Evolutionary conservation across 2,329 filamentous ascomycete species (phyloP).

Genomic region (Penicillium italicum): DNA sequence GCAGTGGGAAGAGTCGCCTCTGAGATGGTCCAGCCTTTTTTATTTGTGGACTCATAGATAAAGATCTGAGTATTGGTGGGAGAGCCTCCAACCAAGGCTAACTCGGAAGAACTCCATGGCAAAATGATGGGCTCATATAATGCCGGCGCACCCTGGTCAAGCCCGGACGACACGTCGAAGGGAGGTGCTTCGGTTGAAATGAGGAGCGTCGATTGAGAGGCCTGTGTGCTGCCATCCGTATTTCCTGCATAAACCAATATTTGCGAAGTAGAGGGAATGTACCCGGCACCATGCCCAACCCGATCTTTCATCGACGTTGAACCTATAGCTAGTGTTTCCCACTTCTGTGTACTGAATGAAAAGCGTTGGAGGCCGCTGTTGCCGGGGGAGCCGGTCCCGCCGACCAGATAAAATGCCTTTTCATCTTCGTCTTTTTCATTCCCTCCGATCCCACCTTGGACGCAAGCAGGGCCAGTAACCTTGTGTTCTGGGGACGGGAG

Average conservation of each 20-base stretch:
- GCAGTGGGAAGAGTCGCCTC: constrained; percentile 61
- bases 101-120: constrained; percentile 67
- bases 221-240: constrained; percentile 54
- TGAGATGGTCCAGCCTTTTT: constrained; percentile 62
- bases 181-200: constrained; percentile 62
- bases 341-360: constrained; percentile 54
- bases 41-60: constrained; percentile 60
- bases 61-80: constrained; percentile 64
- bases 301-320: constrained; percentile 63
- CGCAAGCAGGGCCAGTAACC: constrained; percentile 73
- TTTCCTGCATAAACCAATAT: constrained; percentile 80
- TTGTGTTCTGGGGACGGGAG: constrained; percentile 60
- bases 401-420: constrained; percentile 70
- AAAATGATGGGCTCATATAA: constrained; percentile 68
- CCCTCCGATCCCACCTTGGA: constrained; percentile 61
- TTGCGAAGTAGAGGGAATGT: constrained; percentile 64
- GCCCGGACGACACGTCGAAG: constrained; percentile 59
- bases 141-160: constrained; percentile 57
- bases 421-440: constrained; percentile 49
- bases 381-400: constrained; percentile 59
- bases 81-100: constrained; percentile 71
- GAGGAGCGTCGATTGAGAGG: constrained; percentile 72
- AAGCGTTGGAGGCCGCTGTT: constrained; percentile 75
- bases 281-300: constrained; percentile 70
- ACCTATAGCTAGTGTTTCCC: constrained; percentile 54